These are phyloP conservation scores for Euphorbia pulcherrima DNA, from an alignment of 345 rosid species.

Conservation along the genomic window DNA sequence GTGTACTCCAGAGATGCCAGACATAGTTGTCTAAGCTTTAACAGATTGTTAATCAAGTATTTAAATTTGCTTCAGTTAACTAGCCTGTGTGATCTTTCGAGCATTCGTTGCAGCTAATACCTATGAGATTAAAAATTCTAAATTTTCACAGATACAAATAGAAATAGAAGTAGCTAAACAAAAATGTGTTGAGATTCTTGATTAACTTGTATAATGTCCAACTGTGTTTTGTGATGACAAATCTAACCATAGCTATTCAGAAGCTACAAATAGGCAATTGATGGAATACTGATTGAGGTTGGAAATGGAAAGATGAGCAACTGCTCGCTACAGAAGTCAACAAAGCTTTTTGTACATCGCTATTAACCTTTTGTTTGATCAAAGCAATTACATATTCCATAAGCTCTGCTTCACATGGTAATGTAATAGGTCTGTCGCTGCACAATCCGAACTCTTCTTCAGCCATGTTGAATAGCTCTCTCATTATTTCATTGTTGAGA, in stretches of 20 bases:
- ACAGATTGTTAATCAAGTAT: no score
- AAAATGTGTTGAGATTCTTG: not conserved
- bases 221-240: not conserved
- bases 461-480: conserved; percentile 11
- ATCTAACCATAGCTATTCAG: not conserved
- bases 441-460: conserved; percentile 19
- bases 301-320: not conserved
- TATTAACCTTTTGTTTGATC: not conserved
- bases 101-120: no score
- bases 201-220: not conserved
- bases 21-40: no score
- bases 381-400: conserved; percentile 4
- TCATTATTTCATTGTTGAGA: not conserved
- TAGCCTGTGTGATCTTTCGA: no score
- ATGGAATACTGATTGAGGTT: no score
- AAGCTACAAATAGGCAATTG: not conserved
- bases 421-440: conserved; percentile 1
- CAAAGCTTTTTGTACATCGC: conserved; percentile 8
- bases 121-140: not conserved
- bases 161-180: not conserved
- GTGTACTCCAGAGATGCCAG: no score
- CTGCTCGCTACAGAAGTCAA: conserved; percentile 3
- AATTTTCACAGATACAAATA: no score
- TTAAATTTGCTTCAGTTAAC: no score
- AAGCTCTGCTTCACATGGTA: conserved; percentile 13